Percentiles rank a stretch among this genome's conserved stretches.
These are phyloP conservation scores for Colletotrichum sp. DNA, from an alignment of 2,329 filamentous ascomycete species.

Conservation along the genomic window DNA sequence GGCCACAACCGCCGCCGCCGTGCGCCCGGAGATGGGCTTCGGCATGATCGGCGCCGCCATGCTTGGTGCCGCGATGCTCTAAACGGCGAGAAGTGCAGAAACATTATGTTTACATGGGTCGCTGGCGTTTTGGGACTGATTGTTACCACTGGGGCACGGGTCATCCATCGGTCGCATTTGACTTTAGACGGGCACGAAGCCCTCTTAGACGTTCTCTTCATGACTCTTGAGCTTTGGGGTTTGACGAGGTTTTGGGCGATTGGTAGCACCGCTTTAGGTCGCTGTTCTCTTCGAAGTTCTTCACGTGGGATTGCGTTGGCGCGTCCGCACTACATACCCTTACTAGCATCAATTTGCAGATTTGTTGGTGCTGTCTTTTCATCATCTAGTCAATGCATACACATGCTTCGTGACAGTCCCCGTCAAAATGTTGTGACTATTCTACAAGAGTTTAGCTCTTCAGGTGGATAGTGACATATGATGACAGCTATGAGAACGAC, in stretches of 20 bases:
- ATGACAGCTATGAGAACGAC: too few species aligned
- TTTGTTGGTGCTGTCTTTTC: not conserved
- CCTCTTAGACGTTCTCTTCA: not conserved
- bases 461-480: not conserved
- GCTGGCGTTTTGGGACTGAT: not conserved
- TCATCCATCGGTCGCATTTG: not conserved
- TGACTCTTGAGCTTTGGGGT: not conserved
- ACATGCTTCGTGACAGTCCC: not conserved
- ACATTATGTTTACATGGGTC: not conserved
- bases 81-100: not conserved
- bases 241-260: not conserved
- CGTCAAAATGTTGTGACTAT: too few species aligned
- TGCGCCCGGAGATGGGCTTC: not conserved
- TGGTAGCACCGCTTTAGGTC: not conserved
- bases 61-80: not conserved
- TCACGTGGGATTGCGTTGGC: not conserved
- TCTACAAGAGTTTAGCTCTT: not conserved
- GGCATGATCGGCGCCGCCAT: constrained; percentile 3
- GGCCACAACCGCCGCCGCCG: not conserved
- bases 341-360: not conserved
- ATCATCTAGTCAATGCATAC: not conserved
- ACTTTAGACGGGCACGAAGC: not conserved
- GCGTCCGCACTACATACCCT: not conserved
- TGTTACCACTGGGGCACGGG: not conserved
- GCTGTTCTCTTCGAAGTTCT: not conserved